Evolutionary conservation across 345 rosid genomes (phyloP).

Genomic region (Durio zibethinus): DNA sequence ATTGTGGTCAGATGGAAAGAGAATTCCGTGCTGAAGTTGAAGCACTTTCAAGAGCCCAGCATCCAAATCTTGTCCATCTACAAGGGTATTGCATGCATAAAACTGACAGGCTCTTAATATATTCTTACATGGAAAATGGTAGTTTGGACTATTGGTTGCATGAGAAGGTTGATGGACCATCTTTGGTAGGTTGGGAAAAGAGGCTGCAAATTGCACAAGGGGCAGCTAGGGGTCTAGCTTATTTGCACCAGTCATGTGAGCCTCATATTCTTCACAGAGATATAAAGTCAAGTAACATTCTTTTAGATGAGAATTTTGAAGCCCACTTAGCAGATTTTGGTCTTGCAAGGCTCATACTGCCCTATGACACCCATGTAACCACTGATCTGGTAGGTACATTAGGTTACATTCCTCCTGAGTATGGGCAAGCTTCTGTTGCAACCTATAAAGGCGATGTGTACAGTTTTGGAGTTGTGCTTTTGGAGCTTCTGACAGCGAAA

Average conservation of each 20-base stretch:
- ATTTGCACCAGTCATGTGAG: slow-evolving; percentile 76
- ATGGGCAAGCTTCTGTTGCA: slow-evolving; percentile 80
- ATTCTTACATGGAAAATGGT: slow-evolving; percentile 85
- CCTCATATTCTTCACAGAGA: slow-evolving; percentile 87
- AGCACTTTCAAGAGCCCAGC: slow-evolving; percentile 83
- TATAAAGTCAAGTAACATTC: slow-evolving; percentile 82
- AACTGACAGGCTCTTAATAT: slow-evolving; percentile 62
- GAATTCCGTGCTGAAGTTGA: slow-evolving; percentile 87
- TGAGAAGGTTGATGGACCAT: slow-evolving; percentile 68
- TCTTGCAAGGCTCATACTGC: slow-evolving; percentile 68
- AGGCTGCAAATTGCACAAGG: slow-evolving; percentile 75
- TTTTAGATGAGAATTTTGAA: slow-evolving; percentile 62
- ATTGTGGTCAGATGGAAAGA: slow-evolving; percentile 82
- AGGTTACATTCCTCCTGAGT: slow-evolving; percentile 90
- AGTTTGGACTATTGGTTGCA: slow-evolving; percentile 94
- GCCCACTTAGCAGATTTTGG: slow-evolving; percentile 93
- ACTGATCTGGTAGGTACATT: slow-evolving; percentile 88
- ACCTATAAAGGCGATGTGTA: slow-evolving; percentile 83
- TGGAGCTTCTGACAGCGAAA: slow-evolving; percentile 80
- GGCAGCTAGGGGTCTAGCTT: slow-evolving; percentile 61
- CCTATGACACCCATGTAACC: slow-evolving; percentile 75
- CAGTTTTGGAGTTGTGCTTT: slow-evolving; percentile 85
- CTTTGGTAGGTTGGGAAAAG: slow-evolving; percentile 49
- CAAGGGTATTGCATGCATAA: slow-evolving; percentile 68
- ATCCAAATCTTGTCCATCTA: slow-evolving; percentile 77